phyloP scores from a whole-genome alignment of 192 early-diverging fungal species.

The Umbelopsis sp. region DNA sequence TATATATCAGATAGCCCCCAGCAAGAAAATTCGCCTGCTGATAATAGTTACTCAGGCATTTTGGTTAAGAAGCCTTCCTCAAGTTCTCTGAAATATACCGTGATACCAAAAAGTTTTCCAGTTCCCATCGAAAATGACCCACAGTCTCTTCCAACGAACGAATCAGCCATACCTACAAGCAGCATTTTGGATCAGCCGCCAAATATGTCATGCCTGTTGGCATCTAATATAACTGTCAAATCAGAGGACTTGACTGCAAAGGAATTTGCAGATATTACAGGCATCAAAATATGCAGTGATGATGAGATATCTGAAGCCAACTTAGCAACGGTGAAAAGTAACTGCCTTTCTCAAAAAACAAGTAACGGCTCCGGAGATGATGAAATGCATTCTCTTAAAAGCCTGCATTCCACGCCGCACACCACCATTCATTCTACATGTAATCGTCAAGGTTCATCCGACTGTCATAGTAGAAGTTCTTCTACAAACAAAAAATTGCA shows the following conservation, averaged over 20 bases:
- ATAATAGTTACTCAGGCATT: neutral
- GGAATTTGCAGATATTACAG: conserved; percentile 41
- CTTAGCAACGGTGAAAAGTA: neutral
- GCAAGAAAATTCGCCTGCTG: neutral
- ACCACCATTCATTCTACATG: neutral
- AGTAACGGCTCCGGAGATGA: neutral
- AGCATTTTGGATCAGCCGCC: neutral
- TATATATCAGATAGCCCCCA: neutral
- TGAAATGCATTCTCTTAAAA: neutral
- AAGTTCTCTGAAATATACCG: neutral
- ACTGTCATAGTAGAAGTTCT: conserved; percentile 6
- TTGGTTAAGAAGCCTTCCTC: neutral
- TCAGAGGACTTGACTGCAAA: conserved; percentile 41
- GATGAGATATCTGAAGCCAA: neutral
- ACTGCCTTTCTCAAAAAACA: neutral
- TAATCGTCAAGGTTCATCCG: neutral
- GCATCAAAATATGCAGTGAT: conserved; percentile 28
- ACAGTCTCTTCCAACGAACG: too few relatives aligned
- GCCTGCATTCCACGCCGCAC: neutral
- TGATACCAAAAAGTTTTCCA: neutral
- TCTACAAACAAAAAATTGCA: neutral
- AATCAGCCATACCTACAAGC: neutral
- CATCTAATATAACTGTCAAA: conserved; percentile 40
- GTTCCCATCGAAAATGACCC: neutral
- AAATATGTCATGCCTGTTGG: conserved; percentile 31